These are phyloP conservation scores for Lasiosphaeris hirsuta DNA, from an alignment of 495 filamentous ascomycete species.

Conservation along the genomic window DNA sequence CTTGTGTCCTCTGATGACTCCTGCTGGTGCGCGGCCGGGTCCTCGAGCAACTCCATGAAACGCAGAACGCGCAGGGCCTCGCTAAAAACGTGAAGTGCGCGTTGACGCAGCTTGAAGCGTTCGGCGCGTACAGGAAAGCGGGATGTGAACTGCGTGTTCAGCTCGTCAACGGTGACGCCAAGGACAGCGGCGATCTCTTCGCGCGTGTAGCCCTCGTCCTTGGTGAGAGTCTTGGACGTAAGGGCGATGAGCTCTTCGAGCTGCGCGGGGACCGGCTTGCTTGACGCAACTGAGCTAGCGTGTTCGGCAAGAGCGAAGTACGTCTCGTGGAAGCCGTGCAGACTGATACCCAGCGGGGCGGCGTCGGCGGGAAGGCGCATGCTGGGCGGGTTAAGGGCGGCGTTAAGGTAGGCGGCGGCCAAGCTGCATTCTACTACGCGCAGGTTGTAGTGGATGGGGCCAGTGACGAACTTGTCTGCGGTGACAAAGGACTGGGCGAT, in stretches of 20 bases:
- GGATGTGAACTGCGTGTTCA: conserved; percentile 71
- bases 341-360: conserved; percentile 76
- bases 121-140: conserved; percentile 86
- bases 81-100: conserved; percentile 83
- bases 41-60: conserved; percentile 69
- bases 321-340: conserved; percentile 80
- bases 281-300: conserved; percentile 11
- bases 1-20: conserved; percentile 35
- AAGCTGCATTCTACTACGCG: conserved; percentile 93
- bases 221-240: conserved; percentile 58
- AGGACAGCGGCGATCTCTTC: conserved; percentile 79
- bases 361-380: conserved; percentile 70
- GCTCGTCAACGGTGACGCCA: conserved; percentile 61
- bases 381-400: conserved; percentile 52
- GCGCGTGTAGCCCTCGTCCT: conserved; percentile 81
- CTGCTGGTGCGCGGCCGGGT: conserved; percentile 24
- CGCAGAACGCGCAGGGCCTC: conserved; percentile 84
- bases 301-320: conserved; percentile 66
- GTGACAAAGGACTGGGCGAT: conserved; percentile 92
- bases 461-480: conserved; percentile 91
- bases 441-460: conserved; percentile 91
- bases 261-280: conserved; percentile 43
- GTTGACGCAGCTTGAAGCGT: conserved; percentile 80
- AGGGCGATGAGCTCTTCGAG: conserved; percentile 65
- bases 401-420: conserved; percentile 66